Evolutionary conservation across 345 rosid genomes (phyloP).

Genomic region (Gossypium stocksii): DNA sequence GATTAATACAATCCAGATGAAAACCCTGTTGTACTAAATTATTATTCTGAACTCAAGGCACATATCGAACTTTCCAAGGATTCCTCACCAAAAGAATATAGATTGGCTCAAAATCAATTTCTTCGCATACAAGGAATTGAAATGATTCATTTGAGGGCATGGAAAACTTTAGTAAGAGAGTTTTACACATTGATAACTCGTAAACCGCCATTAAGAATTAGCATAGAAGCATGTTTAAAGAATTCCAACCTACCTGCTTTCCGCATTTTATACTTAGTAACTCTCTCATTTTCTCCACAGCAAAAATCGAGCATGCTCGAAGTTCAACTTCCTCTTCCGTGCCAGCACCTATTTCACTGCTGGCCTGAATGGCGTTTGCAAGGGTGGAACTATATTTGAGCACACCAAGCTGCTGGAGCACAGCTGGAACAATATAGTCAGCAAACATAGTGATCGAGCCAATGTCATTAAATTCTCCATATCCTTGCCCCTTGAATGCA

Average conservation of each 20-base stretch:
- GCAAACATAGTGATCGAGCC: slow-evolving; percentile 72
- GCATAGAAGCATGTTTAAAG: background rate
- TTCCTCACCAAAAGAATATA: background rate
- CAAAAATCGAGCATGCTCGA: slow-evolving; percentile 74
- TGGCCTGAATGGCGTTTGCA: slow-evolving; percentile 38
- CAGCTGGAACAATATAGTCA: slow-evolving; percentile 76
- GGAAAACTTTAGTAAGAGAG: background rate
- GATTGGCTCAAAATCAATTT: background rate
- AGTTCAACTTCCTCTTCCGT: slow-evolving; percentile 81
- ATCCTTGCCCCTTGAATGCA: slow-evolving; percentile 71
- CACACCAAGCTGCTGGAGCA: slow-evolving; percentile 69
- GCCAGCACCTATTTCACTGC: slow-evolving; percentile 55
- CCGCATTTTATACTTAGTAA: slow-evolving; percentile 46
- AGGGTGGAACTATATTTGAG: slow-evolving; percentile 59
- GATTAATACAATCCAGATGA: background rate
- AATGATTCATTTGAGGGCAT: background rate
- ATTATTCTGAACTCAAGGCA: background rate
- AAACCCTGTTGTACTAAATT: background rate
- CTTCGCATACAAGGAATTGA: background rate
- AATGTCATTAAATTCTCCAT: slow-evolving; percentile 66
- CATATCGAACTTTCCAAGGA: background rate
- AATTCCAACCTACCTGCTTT: slow-evolving; percentile 49
- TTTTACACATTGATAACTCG: background rate
- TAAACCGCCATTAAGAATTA: background rate
- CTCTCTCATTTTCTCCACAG: slow-evolving; percentile 79